A percentile compares a stretch with the other conserved stretches of the same genome.
phyloP scores from a whole-genome alignment of 2,329 filamentous ascomycete genomes.

The Arachnomyces sp. region DNA sequence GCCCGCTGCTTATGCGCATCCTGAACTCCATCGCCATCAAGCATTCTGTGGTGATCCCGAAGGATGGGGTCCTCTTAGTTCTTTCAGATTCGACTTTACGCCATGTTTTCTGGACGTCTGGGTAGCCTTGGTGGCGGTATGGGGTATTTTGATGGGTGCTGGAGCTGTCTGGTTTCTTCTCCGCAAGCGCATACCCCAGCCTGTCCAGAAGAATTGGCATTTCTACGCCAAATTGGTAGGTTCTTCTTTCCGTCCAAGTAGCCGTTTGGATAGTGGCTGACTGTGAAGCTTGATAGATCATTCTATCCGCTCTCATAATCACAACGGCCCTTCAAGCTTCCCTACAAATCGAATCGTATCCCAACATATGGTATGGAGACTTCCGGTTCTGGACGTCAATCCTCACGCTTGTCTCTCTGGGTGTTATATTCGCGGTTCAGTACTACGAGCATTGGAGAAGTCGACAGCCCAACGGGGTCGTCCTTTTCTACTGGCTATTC shows the following conservation, averaged over 20 bases:
- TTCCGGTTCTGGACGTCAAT: conserved; percentile 79
- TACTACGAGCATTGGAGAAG: conserved; percentile 79
- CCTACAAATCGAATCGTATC: conserved; percentile 64
- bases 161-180: conserved; percentile 73
- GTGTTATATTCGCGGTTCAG: conserved; percentile 69
- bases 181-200: conserved; percentile 56
- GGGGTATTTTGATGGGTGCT: conserved; percentile 68
- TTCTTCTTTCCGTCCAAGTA: conserved; percentile 2
- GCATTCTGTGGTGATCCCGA: conserved; percentile 80
- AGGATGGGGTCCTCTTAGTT: conserved; percentile 91
- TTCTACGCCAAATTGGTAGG: conserved; percentile 87
- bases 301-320: conserved; percentile 60
- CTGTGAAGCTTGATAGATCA: conserved; percentile 32
- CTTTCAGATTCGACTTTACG: conserved; percentile 83
- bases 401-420: conserved; percentile 61
- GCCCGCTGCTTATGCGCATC: conserved; percentile 11
- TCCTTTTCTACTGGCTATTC: conserved; percentile 86
- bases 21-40: conserved; percentile 39
- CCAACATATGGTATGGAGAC: conserved; percentile 64
- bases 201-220: conserved; percentile 74
- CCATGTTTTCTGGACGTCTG: conserved; percentile 95
- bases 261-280: conserved; percentile 4
- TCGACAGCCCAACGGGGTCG: conserved; percentile 76
- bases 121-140: conserved; percentile 68
- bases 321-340: conserved; percentile 63